Evolutionary conservation across 108 stramenopile species (phyloP), one percentile per base, ranked within the genome.

Genomic region (Nitzschia putrida): DNA sequence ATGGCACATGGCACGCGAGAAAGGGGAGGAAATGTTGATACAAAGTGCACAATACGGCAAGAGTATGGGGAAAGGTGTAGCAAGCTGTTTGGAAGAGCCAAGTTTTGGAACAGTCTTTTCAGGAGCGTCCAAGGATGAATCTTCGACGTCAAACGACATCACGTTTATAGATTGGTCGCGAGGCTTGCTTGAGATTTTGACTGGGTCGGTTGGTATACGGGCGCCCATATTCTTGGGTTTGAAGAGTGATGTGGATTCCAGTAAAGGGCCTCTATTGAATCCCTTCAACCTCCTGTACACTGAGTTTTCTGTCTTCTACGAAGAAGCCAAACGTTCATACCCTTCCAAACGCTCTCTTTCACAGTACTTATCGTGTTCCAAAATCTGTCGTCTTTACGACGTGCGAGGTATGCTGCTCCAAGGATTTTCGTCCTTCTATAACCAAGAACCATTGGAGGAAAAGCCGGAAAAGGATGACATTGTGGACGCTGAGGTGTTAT

Each of bases 1-100:
- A 51, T 93, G 83, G 66, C 68, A 82, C 68, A 89, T 88, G 89
- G 85, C 90, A 57, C 14, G 18, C 47, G 47, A 49, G 29, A 87
- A 87, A 49, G 84, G 77, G 13, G 78, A 82, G 0, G 78, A 72
- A 37, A 80, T 93, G 34, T 68, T 74, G 8, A 34, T 34, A 34
- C 85, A 89, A 76, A 50, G 69, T 18, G 49, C 47, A 20, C 68
- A 74, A 24, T 45, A 53, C 42, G 84, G 84, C 53, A 80, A 76
- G 43, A 44, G 52, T 0, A 57, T 85, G 53, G 84, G 84, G 1
- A 66, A 57, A 24, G 21, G 56, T 0, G 42, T 73, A 24, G 63
- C 58, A 23, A 40, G 11, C 21, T 29, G 61, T 13, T 13, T 78
- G 41, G 64, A 64, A 29, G 47, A 69, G 54, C 57, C 66, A 22